These are phyloP conservation scores for Aristolochia californica DNA, from an alignment of 164 flowering plant species.

Conservation along the genomic window DNA sequence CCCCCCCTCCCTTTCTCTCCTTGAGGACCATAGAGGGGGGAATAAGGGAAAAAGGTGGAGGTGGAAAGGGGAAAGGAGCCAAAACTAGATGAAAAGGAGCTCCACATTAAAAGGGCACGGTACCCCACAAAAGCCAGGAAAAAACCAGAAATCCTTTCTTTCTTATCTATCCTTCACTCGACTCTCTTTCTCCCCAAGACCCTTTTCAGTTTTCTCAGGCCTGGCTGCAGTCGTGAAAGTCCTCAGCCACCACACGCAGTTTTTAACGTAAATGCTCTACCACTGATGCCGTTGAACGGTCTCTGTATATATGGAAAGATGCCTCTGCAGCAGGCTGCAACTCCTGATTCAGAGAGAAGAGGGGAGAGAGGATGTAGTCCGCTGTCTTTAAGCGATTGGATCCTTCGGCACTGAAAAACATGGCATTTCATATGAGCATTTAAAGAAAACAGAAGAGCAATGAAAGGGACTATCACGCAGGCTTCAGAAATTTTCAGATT, in stretches of 20 bases:
- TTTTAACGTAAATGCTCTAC: not conserved
- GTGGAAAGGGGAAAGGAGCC: no score
- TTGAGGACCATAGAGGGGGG: no score
- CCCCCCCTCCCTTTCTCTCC: no score
- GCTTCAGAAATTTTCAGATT: slow-evolving; percentile 5
- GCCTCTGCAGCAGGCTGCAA: slow-evolving; percentile 4
- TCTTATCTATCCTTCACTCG: no score
- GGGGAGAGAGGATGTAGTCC: slow-evolving; percentile 1
- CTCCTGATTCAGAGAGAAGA: slow-evolving; percentile 1
- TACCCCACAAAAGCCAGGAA: no score
- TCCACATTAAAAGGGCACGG: no score
- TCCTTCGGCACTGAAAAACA: slow-evolving; percentile 72
- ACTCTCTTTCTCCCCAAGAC: no score
- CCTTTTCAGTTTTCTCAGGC: no score
- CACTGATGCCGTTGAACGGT: slow-evolving; percentile 3
- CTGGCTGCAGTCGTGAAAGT: slow-evolving; percentile 4
- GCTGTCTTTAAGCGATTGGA: slow-evolving; percentile 21
- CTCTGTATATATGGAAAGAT: slow-evolving; percentile 9
- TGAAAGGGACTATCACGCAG: slow-evolving; percentile 16
- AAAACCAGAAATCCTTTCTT: no score
- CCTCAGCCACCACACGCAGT: slow-evolving; percentile 4
- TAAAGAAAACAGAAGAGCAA: slow-evolving; percentile 17
- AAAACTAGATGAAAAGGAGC: no score
- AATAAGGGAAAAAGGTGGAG: no score
- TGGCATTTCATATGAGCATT: slow-evolving; percentile 24